These are phyloP conservation scores for Phytopythium sindhum DNA, from an alignment of 352 stramenopile genomes.

Conservation along the genomic window DNA sequence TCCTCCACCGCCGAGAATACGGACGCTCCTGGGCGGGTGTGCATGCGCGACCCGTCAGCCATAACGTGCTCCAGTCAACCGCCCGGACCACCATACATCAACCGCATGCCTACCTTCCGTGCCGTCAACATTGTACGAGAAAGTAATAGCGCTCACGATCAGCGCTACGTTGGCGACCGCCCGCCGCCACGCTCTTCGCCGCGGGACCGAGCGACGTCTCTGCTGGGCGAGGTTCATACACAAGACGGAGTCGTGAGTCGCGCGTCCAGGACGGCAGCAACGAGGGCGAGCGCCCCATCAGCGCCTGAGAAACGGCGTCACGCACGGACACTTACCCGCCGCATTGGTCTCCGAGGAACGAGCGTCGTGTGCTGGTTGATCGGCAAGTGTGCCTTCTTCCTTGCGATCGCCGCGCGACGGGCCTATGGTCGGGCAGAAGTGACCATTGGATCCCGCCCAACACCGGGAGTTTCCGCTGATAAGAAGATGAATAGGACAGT, in stretches of 20 bases:
- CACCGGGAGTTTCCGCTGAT: background rate
- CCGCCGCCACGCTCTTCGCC: background rate
- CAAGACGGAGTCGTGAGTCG: background rate
- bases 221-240: background rate
- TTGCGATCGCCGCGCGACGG: constrained; percentile 1
- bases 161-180: constrained; percentile 1
- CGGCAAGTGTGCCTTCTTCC: background rate
- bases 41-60: background rate
- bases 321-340: constrained; percentile 4
- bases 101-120: background rate
- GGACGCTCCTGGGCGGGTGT: background rate
- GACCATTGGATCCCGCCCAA: background rate
- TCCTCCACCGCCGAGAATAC: constrained; percentile 4
- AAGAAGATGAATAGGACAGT: background rate
- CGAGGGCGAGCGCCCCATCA: background rate
- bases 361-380: constrained; percentile 1
- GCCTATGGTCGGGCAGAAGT: background rate
- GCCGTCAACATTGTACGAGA: background rate
- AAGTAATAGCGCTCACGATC: background rate
- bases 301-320: background rate
- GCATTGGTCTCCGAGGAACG: constrained; percentile 1
- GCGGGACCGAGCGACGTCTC: background rate
- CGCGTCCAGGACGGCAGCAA: background rate
- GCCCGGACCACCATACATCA: background rate
- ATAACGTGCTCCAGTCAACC: background rate